Conservation (phyloP, 805 yeast species). For the Spathaspora arborariae region DNA sequence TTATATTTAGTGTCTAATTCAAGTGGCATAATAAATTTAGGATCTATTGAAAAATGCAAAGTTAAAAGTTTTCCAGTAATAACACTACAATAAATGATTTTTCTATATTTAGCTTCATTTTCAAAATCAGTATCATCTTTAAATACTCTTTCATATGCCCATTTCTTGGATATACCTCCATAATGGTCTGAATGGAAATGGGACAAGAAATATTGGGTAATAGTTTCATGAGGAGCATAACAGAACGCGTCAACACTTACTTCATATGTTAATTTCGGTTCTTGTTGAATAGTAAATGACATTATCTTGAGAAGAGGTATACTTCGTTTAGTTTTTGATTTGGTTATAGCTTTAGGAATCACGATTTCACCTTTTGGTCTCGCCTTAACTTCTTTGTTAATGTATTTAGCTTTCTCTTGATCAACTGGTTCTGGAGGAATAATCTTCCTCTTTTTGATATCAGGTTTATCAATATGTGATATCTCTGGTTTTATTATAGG, state of each 20-base stretch:
- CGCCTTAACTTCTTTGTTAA: background rate
- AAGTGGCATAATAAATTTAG: slow-evolving; percentile 40
- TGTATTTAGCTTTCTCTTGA: background rate
- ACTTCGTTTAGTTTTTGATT: slow-evolving; percentile 18
- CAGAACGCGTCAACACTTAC: slow-evolving; percentile 67
- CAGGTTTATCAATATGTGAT: background rate
- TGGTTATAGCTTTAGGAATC: slow-evolving; percentile 11
- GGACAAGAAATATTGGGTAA: slow-evolving; percentile 56
- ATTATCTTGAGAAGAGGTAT: slow-evolving; percentile 57
- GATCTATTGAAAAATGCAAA: slow-evolving; percentile 52
- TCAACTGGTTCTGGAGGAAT: background rate
- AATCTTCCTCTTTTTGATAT: slow-evolving; percentile 2
- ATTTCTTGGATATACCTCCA: slow-evolving; percentile 73
- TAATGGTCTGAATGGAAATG: slow-evolving; percentile 97
- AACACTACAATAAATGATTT: slow-evolving; percentile 66
- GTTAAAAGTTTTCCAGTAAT: slow-evolving; percentile 60
- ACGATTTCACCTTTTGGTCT: slow-evolving; percentile 4
- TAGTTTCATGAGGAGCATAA: slow-evolving; percentile 41
- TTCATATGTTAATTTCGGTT: slow-evolving; percentile 22
- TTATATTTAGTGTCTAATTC: slow-evolving; percentile 40
- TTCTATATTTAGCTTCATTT: slow-evolving; percentile 34
- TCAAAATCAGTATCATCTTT: slow-evolving; percentile 22
- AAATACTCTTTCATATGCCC: slow-evolving; percentile 51
- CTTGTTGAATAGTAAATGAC: slow-evolving; percentile 27
- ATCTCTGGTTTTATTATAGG: background rate